Evolutionary conservation across 495 filamentous ascomycete genomes (phyloP), one percentile per base, ranked within the genome.

Genomic region (Penicillium daleae): DNA sequence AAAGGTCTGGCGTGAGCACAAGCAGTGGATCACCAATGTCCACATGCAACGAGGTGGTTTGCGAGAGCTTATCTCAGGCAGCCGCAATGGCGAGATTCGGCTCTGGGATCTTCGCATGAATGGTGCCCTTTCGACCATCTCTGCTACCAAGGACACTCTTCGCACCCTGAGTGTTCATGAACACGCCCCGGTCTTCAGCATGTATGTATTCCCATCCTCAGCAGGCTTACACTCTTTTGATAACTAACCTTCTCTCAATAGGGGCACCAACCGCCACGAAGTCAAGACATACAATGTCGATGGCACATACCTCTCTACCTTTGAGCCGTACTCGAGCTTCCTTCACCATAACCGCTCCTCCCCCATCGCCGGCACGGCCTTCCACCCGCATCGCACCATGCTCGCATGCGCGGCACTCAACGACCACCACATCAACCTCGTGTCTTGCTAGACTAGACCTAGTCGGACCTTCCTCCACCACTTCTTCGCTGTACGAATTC

Each of bases 31-130:
- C 69, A 91, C 89, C 63, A 93, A 92, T 63, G 92, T 97, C 27
- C 95, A 98, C 66, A 93, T 99, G 88, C 95, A 99, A 74, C 91
- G 95, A 37, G 95, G 95, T 59, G 95, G 95, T 5, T 83, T 96
- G 76, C 82, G 95, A 53, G 95, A 99, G 70, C 82, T 99, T 15
- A 80, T 98, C 32, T 91, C 87, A 13, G 95, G 91, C 9, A 93
- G 91, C 68, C 83, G 90, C 44, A 93, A 94, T 66, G 95, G 95
- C 53, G 94, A 96, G 72, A 89, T 99, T 63, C 91, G 92, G 70
- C 83, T 99, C 7, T 99, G 95, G 95, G 95, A 99, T 79, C 92
- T 99, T 52, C 85, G 94, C 42, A 89, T 90, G 86, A 87, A 93
- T 39, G 64, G 83, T 63, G 86, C 90, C 6, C 80, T 97, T 27